Percentiles rank a stretch among this genome's conserved stretches.
These are phyloP conservation scores for Ostreobium quekettii DNA, from an alignment of 139 green algal species.

Conservation along the genomic window DNA sequence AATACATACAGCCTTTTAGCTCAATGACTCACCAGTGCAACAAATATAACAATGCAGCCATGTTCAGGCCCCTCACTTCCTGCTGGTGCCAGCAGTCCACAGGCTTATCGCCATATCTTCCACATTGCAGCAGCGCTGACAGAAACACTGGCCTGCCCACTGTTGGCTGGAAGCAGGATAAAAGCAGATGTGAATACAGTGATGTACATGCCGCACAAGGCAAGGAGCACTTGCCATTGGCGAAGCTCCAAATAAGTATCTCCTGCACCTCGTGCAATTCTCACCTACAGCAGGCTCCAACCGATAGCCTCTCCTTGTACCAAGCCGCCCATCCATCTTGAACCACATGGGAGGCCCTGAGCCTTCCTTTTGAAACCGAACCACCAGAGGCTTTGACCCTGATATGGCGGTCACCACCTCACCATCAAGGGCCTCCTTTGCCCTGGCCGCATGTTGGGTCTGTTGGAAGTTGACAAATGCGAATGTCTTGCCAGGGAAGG, in stretches of 20 bases:
- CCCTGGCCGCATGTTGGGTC: slow-evolving; percentile 29
- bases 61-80: no score
- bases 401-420: slow-evolving; percentile 41
- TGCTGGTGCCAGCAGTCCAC: no score
- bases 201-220: no score
- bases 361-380: slow-evolving; percentile 60
- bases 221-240: background rate
- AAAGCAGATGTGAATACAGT: no score
- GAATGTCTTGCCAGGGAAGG: slow-evolving; percentile 71
- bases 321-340: background rate
- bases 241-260: background rate
- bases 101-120: no score
- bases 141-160: no score
- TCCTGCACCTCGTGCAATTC: background rate
- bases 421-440: slow-evolving; percentile 52
- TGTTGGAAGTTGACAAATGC: slow-evolving; percentile 66
- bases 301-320: background rate
- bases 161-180: no score
- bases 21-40: no score
- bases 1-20: no score
- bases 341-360: background rate
- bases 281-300: background rate
- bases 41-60: no score
- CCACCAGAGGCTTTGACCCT: slow-evolving; percentile 50
- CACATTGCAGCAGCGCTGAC: no score